Conservation (phyloP, 164 flowering plant genomes). For the grape (Vitis vinifera) region ASM3070453v1 NC_081817.1:25725501-25726000, state of each 20-base stretch:
- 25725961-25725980: too few species aligned
- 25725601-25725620: conserved; percentile 98
- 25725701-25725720: conserved; percentile 95
- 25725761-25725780: conserved; percentile 94
- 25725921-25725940: too few species aligned
- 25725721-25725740: conserved; percentile 99
- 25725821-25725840: not conserved
- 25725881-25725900: too few species aligned
- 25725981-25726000: too few species aligned
- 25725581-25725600: not conserved
- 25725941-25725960: too few species aligned
- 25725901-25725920: too few species aligned
- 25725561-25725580: not conserved
- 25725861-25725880: too few species aligned
- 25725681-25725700: conserved; percentile 98
- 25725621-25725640: conserved; percentile 96
- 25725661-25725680: conserved; percentile 97
- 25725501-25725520: not conserved
- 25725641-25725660: conserved; percentile 98
- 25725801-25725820: not conserved
- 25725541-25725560: not conserved
- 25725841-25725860: too few species aligned
- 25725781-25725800: conserved; percentile 81
- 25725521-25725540: not conserved
- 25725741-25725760: conserved; percentile 98